A percentile compares a stretch with the other conserved stretches of the same genome.
phyloP scores from a whole-genome alignment of 2,329 filamentous ascomycete species.

The Colletotrichum truncatum region DNA sequence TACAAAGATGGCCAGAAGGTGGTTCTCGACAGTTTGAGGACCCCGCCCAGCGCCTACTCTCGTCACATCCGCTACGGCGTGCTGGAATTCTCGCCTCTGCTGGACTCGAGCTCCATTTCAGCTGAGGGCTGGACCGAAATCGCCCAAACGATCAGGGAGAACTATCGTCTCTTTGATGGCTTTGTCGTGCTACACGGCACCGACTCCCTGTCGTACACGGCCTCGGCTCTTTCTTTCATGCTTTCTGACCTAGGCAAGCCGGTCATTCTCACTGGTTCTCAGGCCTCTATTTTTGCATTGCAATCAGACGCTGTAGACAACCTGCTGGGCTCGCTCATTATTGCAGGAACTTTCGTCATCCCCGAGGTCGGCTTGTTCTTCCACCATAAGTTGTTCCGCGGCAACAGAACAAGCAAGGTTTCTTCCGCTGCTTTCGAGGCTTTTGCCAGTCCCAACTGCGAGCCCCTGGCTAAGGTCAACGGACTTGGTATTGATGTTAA shows the following conservation, averaged over 20 bases:
- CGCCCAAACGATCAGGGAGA: constrained; percentile 79
- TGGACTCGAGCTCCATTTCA: constrained; percentile 92
- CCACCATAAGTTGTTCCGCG: constrained; percentile 88
- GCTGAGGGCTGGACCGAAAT: constrained; percentile 88
- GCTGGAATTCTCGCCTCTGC: constrained; percentile 82
- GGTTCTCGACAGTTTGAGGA: constrained; percentile 75
- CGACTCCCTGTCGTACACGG: constrained; percentile 88
- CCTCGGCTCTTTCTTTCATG: constrained; percentile 93
- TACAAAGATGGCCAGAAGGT: constrained; percentile 58
- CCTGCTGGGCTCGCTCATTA: constrained; percentile 85
- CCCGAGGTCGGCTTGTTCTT: constrained; percentile 95
- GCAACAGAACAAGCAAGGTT: constrained; percentile 88
- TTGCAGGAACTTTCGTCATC: constrained; percentile 91
- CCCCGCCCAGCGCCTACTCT: constrained; percentile 81
- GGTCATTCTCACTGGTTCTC: constrained; percentile 84
- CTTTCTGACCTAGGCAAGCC: constrained; percentile 90
- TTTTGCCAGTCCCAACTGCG: constrained; percentile 88
- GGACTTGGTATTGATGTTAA: constrained; percentile 83
- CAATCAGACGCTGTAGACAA: constrained; percentile 95
- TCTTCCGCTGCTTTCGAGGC: constrained; percentile 87
- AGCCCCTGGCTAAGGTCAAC: constrained; percentile 83
- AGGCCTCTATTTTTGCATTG: constrained; percentile 88
- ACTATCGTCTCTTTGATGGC: constrained; percentile 89
- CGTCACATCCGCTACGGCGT: constrained; percentile 85
- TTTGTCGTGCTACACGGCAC: constrained; percentile 94